A percentile compares a stretch with the other conserved stretches of the same genome.
Evolutionary conservation across 768 basidiomycete genomes (phyloP).

Genomic region (Boletus sensibilis): DNA sequence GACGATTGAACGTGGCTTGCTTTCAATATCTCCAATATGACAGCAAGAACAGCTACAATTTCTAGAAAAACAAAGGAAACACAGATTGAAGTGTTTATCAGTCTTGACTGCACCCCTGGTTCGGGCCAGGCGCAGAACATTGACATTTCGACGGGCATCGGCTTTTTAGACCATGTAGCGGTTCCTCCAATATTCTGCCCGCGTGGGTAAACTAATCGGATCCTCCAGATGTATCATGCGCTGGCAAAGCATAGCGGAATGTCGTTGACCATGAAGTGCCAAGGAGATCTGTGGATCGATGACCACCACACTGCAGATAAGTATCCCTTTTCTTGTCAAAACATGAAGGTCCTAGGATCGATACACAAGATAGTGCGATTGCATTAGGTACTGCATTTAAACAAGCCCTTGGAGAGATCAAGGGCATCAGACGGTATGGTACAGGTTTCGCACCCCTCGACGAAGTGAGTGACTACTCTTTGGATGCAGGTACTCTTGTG

Average conservation of each 20-base stretch:
- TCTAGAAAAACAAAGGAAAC: slow-evolving; percentile 91
- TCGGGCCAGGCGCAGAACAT: slow-evolving; percentile 67
- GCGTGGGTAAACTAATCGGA: neutral
- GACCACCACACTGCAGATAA: slow-evolving; percentile 99
- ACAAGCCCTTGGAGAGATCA: slow-evolving; percentile 89
- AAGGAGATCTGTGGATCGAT: slow-evolving; percentile 96
- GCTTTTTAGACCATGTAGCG: slow-evolving; percentile 94
- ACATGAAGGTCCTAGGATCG: slow-evolving; percentile 10
- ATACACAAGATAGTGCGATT: slow-evolving; percentile 82
- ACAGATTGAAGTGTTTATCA: slow-evolving; percentile 74
- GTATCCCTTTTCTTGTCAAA: slow-evolving; percentile 35
- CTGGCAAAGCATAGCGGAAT: slow-evolving; percentile 96
- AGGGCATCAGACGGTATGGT: slow-evolving; percentile 92
- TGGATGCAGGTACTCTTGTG: neutral
- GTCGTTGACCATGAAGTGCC: slow-evolving; percentile 86
- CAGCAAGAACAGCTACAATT: slow-evolving; percentile 61
- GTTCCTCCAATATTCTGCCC: neutral
- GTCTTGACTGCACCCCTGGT: slow-evolving; percentile 77
- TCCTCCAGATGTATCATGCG: slow-evolving; percentile 89
- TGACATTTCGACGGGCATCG: slow-evolving; percentile 88
- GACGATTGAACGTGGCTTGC: neutral
- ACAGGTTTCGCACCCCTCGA: slow-evolving; percentile 96
- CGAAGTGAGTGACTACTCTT: slow-evolving; percentile 58
- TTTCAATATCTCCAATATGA: slow-evolving; percentile 25
- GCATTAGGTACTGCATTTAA: slow-evolving; percentile 91